A percentile compares a stretch with the other conserved stretches of the same genome.
phyloP scores from a whole-genome alignment of 495 filamentous ascomycete genomes.

The Extremus antarcticus region DNA sequence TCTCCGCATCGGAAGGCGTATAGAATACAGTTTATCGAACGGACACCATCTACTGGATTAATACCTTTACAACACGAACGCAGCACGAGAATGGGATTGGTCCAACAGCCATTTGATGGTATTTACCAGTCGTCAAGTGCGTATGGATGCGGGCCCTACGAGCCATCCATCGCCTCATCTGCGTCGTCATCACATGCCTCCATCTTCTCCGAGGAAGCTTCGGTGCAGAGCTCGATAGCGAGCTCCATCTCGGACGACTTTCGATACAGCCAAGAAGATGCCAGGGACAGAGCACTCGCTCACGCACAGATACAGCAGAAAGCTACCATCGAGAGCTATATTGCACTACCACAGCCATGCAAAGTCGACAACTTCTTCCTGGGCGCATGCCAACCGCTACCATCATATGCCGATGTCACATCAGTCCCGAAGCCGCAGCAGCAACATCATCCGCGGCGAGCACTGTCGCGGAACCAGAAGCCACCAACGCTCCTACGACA shows the following conservation, averaged over 20 bases:
- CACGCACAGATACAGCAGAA: slow-evolving; percentile 7
- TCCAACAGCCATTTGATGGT: slow-evolving; percentile 2
- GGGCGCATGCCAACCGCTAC: background rate
- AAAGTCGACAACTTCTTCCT: background rate
- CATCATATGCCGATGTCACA: slow-evolving; percentile 22
- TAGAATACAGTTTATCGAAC: slow-evolving; percentile 3
- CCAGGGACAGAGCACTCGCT: slow-evolving; percentile 8
- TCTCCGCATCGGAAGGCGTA: slow-evolving; percentile 14
- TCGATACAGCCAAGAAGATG: slow-evolving; percentile 14
- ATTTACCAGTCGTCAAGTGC: background rate
- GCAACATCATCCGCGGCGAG: slow-evolving; percentile 65
- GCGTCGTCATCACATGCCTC: slow-evolving; percentile 21
- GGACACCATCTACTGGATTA: slow-evolving; percentile 9
- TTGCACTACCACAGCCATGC: background rate
- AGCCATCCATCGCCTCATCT: slow-evolving; percentile 19
- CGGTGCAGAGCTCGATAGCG: slow-evolving; percentile 16
- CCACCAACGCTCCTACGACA: slow-evolving; percentile 81
- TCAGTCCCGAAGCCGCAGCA: slow-evolving; percentile 56
- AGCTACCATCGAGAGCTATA: background rate
- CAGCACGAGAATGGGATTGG: slow-evolving; percentile 11
- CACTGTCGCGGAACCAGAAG: slow-evolving; percentile 39
- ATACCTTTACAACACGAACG: background rate
- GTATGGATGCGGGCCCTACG: slow-evolving; percentile 11
- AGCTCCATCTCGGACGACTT: slow-evolving; percentile 20
- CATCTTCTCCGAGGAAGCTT: slow-evolving; percentile 18